Conservation (phyloP, 2,329 filamentous ascomycete genomes). For the Fusarium secorum region DNA sequence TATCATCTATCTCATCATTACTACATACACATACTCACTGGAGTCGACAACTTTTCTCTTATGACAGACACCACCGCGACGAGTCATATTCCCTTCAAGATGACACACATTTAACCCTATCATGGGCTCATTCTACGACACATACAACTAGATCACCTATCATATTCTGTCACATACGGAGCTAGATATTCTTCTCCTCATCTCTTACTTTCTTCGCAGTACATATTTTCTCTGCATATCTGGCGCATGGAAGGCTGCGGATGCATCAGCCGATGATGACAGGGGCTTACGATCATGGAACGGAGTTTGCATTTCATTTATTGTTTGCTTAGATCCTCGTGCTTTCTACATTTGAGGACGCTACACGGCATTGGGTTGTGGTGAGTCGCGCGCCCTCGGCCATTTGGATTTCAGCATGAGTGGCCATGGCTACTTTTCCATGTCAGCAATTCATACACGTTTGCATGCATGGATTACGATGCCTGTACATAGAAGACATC, state of each 20-base stretch:
- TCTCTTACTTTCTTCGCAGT: constrained; percentile 25
- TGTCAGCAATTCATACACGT: neutral
- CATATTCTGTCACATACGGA: constrained; percentile 1
- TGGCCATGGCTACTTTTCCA: constrained; percentile 1
- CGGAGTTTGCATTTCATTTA: constrained; percentile 36
- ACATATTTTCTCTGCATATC: constrained; percentile 37
- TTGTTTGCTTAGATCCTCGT: constrained; percentile 10
- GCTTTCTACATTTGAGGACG: constrained; percentile 1
- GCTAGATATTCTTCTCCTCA: neutral
- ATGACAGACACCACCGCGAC: neutral
- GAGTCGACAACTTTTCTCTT: neutral
- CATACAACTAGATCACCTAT: constrained; percentile 18
- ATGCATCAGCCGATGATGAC: constrained; percentile 36
- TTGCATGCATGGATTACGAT: neutral
- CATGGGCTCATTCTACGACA: neutral
- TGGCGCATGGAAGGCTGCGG: constrained; percentile 39
- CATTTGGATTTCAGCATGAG: constrained; percentile 15
- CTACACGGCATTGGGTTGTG: neutral
- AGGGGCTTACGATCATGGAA: constrained; percentile 36
- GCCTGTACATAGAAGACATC: constrained; percentile 16
- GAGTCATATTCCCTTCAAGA: constrained; percentile 12
- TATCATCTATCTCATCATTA: neutral
- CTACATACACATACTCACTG: neutral
- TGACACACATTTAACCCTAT: neutral
- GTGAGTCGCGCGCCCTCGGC: neutral